Evolutionary conservation across 495 filamentous ascomycete genomes (phyloP).

Genomic region (Penicillium robsamsonii): DNA sequence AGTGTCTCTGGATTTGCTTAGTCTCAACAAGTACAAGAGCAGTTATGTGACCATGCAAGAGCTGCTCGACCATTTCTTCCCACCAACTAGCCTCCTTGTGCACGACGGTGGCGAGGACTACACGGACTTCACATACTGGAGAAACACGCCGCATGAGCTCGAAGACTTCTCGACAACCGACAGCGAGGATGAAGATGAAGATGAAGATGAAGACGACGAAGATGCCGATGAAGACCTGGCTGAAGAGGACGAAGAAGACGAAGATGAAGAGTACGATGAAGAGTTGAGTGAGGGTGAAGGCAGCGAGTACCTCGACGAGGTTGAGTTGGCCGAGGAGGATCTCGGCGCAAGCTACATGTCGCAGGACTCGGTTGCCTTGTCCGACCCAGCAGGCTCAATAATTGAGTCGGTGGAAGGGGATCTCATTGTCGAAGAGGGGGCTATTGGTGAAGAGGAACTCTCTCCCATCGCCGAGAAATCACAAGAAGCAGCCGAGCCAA

Average conservation of each 20-base stretch:
- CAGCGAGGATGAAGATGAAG: conserved; percentile 54
- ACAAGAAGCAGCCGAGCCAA: conserved; percentile 4
- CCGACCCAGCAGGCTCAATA: conserved; percentile 45
- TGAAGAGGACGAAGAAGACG: conserved; percentile 43
- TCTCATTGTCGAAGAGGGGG: conserved; percentile 10
- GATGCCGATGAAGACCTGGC: conserved; percentile 42
- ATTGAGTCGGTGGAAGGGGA: conserved; percentile 34
- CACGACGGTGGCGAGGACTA: conserved; percentile 79
- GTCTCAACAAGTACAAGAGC: conserved; percentile 91
- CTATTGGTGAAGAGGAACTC: conserved; percentile 19
- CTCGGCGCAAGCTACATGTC: conserved; percentile 62
- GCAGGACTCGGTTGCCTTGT: conserved; percentile 50
- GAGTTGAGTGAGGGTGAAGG: conserved; percentile 41
- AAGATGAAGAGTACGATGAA: conserved; percentile 41
- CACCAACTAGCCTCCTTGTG: conserved; percentile 71
- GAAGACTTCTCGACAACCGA: conserved; percentile 81
- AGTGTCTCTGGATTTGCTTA: conserved; percentile 86
- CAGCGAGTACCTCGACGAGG: conserved; percentile 46
- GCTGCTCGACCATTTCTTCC: conserved; percentile 96
- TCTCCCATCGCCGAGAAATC: conserved; percentile 6
- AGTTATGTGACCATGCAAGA: conserved; percentile 97
- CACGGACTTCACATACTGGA: conserved; percentile 88
- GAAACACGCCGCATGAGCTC: conserved; percentile 68
- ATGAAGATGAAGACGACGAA: conserved; percentile 44
- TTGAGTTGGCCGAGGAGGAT: conserved; percentile 41